A percentile compares a stretch with the other conserved stretches of the same genome.
phyloP scores from a whole-genome alignment of 352 stramenopile genomes.

The Globisporangium middletonii region DNA sequence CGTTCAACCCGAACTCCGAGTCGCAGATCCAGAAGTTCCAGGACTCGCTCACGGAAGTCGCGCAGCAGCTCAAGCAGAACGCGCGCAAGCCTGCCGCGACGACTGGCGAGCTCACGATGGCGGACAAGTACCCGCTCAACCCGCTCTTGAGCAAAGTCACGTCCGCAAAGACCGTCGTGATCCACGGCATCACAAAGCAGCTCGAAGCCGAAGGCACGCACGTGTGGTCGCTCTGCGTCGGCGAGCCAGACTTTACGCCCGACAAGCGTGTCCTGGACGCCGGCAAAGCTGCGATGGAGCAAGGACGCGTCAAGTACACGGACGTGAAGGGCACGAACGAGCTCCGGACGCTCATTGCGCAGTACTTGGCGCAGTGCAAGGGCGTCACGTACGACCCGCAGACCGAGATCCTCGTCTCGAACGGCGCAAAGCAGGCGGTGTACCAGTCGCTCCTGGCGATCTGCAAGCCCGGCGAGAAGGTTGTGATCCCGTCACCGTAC shows the following conservation, averaged over 20 bases:
- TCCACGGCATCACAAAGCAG: slow-evolving; percentile 93
- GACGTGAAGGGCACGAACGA: slow-evolving; percentile 89
- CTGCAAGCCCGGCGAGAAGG: slow-evolving; percentile 89
- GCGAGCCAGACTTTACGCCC: slow-evolving; percentile 94
- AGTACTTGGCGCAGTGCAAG: slow-evolving; percentile 90
- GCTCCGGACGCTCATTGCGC: slow-evolving; percentile 85
- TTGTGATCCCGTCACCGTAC: slow-evolving; percentile 95
- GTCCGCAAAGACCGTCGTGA: slow-evolving; percentile 89
- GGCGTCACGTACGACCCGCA: slow-evolving; percentile 83
- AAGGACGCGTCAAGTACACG: slow-evolving; percentile 93
- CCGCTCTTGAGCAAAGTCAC: slow-evolving; percentile 81
- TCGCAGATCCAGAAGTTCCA: slow-evolving; percentile 77
- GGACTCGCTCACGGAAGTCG: slow-evolving; percentile 51
- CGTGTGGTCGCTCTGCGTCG: slow-evolving; percentile 92
- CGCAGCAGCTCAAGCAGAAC: slow-evolving; percentile 29
- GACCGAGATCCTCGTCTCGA: slow-evolving; percentile 93
- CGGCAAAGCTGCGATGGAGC: slow-evolving; percentile 53
- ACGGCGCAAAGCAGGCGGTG: slow-evolving; percentile 94
- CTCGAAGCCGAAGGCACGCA: slow-evolving; percentile 90
- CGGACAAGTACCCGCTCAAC: slow-evolving; percentile 55
- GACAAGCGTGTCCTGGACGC: slow-evolving; percentile 87
- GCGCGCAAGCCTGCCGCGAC: slow-evolving; percentile 4
- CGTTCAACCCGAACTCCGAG: slow-evolving; percentile 93
- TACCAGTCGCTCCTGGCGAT: slow-evolving; percentile 92
- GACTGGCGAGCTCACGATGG: slow-evolving; percentile 26